Percentiles rank a stretch among this genome's conserved stretches.
These are phyloP conservation scores for Mycena epipterygia DNA, from an alignment of 768 basidiomycete genomes.

Conservation along the genomic window DNA sequence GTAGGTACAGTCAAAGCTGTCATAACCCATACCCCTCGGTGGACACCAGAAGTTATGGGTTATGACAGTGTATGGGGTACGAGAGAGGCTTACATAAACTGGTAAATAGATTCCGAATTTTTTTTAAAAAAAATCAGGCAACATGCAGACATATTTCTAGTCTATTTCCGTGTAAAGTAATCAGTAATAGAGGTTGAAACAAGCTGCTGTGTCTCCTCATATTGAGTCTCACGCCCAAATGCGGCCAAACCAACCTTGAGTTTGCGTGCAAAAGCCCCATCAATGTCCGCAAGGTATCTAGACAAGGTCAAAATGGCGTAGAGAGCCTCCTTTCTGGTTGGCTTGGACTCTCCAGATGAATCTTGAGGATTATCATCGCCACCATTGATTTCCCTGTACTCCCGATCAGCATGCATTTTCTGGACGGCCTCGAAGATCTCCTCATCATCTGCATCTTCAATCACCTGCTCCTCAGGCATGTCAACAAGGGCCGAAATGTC, in stretches of 20 bases:
- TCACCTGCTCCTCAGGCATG: not conserved
- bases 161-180: not conserved
- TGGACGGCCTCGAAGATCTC: not conserved
- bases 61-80: constrained; percentile 5
- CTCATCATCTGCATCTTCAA: not conserved
- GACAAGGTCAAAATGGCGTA: not conserved
- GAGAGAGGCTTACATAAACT: not conserved
- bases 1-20: too few species aligned
- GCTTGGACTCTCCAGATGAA: not conserved
- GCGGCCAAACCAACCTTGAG: constrained; percentile 1
- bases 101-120: not conserved
- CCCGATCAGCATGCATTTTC: not conserved
- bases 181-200: constrained; percentile 10
- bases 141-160: not conserved
- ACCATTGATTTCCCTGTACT: not conserved
- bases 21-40: too few species aligned
- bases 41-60: constrained; percentile 4
- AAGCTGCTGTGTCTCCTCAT: not conserved
- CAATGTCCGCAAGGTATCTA: not conserved
- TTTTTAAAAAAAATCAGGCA: not conserved
- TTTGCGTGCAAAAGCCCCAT: not conserved
- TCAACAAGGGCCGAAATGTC: not conserved
- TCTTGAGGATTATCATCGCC: not conserved
- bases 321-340: not conserved
- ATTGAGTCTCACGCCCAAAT: constrained; percentile 2